Evolutionary conservation across 2,329 filamentous ascomycete species (phyloP).

Genomic region (Colletotrichum ledebouriae): DNA sequence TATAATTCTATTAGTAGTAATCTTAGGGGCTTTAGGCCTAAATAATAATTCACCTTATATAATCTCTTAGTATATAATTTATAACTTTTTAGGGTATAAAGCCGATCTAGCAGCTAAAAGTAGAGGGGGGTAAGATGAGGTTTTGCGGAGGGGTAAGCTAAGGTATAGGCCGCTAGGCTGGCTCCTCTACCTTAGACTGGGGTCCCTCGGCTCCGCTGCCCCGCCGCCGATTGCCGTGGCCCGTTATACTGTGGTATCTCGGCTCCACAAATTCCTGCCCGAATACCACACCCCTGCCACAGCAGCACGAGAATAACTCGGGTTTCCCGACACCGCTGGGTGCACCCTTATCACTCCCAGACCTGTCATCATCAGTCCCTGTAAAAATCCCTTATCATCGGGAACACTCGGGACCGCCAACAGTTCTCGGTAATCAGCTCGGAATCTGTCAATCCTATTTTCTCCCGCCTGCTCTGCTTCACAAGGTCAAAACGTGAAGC

Average conservation of each 20-base stretch:
- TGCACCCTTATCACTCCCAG: slow-evolving; percentile 20
- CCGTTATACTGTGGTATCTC: slow-evolving; percentile 5
- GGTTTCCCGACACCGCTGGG: slow-evolving; percentile 19
- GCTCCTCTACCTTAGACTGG: slow-evolving; percentile 26
- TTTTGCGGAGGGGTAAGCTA: too few species aligned
- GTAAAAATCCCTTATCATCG: slow-evolving; percentile 30
- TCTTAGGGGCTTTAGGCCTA: too few species aligned
- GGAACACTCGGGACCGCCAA: slow-evolving; percentile 19
- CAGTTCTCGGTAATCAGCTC: slow-evolving; percentile 14
- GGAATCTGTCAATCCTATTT: slow-evolving; percentile 25
- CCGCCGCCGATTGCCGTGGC: slow-evolving; percentile 36
- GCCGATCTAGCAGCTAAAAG: too few species aligned
- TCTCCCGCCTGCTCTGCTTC: too few species aligned
- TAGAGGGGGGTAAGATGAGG: too few species aligned
- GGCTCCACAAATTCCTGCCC: slow-evolving; percentile 19
- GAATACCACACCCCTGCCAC: background rate
- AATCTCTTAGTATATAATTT: too few species aligned
- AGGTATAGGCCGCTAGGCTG: too few species aligned
- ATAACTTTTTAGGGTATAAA: too few species aligned
- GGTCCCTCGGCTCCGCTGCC: slow-evolving; percentile 30
- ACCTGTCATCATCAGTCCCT: slow-evolving; percentile 10
- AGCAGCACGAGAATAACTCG: slow-evolving; percentile 33
- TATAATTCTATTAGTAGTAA: too few species aligned
- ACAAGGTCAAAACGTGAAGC: slow-evolving; percentile 36
- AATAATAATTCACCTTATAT: too few species aligned